Conservation (phyloP, 345 rosid genomes). For the Eucalyptus camaldulensis region DNA sequence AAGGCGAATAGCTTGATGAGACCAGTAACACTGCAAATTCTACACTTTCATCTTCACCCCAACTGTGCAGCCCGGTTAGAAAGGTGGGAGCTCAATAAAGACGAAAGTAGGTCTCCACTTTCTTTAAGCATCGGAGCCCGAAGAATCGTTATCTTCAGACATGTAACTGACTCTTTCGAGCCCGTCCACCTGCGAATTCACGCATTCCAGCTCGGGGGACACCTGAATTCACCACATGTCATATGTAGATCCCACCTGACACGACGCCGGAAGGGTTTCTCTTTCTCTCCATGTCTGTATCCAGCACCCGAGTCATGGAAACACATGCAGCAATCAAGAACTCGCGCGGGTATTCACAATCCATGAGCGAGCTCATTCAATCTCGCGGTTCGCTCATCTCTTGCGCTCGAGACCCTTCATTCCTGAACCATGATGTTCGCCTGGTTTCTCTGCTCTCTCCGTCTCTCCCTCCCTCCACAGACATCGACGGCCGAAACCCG, state of each 20-base stretch:
- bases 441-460: neutral
- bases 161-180: neutral
- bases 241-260: neutral
- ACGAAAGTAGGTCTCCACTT: neutral
- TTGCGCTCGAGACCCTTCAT: neutral
- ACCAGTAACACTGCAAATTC: neutral
- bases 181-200: neutral
- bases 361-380: neutral
- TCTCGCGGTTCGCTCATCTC: neutral
- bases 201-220: neutral
- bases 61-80: neutral
- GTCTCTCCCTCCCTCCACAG: neutral
- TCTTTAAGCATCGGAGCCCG: neutral
- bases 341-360: neutral
- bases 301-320: neutral
- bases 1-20: neutral
- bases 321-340: neutral
- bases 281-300: neutral
- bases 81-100: neutral
- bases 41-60: neutral
- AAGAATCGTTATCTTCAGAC: neutral
- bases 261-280: neutral
- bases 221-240: neutral
- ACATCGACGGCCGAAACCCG: neutral
- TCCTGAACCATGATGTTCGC: neutral